A percentile compares a stretch with the other conserved stretches of the same genome.
Conservation (phyloP, 2,329 filamentous ascomycete species). For the Calonectria montana region DNA sequence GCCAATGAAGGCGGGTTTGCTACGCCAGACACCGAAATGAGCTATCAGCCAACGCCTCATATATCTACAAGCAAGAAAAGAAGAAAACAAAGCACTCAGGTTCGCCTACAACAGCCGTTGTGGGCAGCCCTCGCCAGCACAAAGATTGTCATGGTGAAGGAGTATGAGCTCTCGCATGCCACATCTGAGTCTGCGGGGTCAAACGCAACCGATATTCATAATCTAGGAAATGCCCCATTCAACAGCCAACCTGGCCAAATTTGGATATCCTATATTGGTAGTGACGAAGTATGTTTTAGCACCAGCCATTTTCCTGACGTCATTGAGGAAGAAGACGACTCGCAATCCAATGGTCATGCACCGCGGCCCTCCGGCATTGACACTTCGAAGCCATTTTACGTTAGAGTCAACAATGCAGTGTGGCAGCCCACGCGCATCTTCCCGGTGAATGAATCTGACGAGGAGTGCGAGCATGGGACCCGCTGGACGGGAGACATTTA, state of each 20-base stretch:
- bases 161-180: slow-evolving; percentile 84
- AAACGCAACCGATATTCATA: slow-evolving; percentile 81
- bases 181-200: slow-evolving; percentile 79
- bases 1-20: slow-evolving; percentile 56
- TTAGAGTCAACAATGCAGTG: slow-evolving; percentile 80
- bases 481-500: slow-evolving; percentile 80
- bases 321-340: slow-evolving; percentile 51
- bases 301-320: slow-evolving; percentile 72
- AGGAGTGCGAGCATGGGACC: slow-evolving; percentile 53
- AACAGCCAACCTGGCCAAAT: slow-evolving; percentile 77
- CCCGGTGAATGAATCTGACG: slow-evolving; percentile 52
- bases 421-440: slow-evolving; percentile 84
- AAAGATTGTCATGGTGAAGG: slow-evolving; percentile 95
- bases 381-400: slow-evolving; percentile 79
- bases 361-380: slow-evolving; percentile 66
- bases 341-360: slow-evolving; percentile 44
- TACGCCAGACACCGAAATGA: slow-evolving; percentile 64
- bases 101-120: slow-evolving; percentile 88
- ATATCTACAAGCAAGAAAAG: slow-evolving; percentile 78
- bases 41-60: slow-evolving; percentile 53
- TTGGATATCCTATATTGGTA: slow-evolving; percentile 84
- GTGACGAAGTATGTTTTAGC: slow-evolving; percentile 82
- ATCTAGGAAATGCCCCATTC: slow-evolving; percentile 80
- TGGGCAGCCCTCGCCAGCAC: slow-evolving; percentile 96
- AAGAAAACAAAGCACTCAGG: slow-evolving; percentile 90